These are phyloP conservation scores for Carex myosuroides DNA, from an alignment of 176 grass and related monocot genomes.

Conservation along the genomic window DNA sequence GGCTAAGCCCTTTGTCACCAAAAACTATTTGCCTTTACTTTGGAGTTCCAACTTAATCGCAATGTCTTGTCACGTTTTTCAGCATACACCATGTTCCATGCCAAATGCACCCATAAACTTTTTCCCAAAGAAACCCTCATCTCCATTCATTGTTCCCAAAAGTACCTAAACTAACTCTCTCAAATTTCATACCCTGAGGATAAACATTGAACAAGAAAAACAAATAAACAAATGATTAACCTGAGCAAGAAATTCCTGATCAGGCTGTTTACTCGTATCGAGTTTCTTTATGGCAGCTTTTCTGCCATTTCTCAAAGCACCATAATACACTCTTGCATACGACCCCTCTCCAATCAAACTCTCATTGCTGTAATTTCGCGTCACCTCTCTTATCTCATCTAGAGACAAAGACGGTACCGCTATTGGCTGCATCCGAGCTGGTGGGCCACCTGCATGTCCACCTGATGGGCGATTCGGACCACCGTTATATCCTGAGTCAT, in stretches of 20 bases:
- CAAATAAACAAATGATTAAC: conserved; percentile 20
- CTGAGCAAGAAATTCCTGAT: conserved; percentile 64
- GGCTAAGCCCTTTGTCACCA: neutral
- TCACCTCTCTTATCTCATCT: conserved; percentile 62
- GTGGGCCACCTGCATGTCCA: conserved; percentile 4
- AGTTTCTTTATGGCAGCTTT: conserved; percentile 62
- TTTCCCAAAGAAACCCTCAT: neutral
- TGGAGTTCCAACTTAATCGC: neutral
- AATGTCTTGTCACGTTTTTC: neutral
- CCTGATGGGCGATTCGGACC: conserved; percentile 20
- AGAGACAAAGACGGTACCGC: conserved; percentile 56
- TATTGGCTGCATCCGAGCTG: conserved; percentile 48
- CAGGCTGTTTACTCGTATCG: conserved; percentile 59
- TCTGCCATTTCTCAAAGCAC: conserved; percentile 46
- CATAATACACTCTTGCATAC: conserved; percentile 62
- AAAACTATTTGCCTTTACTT: neutral
- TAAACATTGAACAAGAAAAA: neutral
- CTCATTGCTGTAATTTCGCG: conserved; percentile 65
- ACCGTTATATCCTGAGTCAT: neutral
- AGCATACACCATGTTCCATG: neutral
- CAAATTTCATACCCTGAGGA: conserved; percentile 2
- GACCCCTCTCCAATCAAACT: conserved; percentile 70
- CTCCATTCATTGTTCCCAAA: neutral
- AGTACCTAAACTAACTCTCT: neutral
- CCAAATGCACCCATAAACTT: neutral